Conservation (phyloP, 1,284 basidiomycete species). For the Tilletia setariae region DNA sequence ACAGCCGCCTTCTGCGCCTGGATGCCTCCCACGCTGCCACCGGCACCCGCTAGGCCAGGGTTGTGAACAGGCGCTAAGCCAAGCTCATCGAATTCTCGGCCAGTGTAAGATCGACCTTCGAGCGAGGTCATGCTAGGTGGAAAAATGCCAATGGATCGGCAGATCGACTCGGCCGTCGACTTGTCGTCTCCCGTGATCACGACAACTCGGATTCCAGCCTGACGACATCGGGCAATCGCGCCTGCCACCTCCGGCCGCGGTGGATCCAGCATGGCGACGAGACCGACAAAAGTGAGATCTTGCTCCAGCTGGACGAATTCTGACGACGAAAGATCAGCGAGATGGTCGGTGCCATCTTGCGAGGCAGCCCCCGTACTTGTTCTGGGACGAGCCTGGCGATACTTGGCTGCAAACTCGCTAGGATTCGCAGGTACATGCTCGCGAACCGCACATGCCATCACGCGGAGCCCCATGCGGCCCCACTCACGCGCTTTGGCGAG, state of each 20-base stretch:
- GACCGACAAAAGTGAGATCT: slow-evolving; percentile 77
- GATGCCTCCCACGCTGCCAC: slow-evolving; percentile 1
- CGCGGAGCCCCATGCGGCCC: slow-evolving; percentile 7
- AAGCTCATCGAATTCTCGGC: slow-evolving; percentile 72
- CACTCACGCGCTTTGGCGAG: slow-evolving; percentile 5
- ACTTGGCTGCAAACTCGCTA: not conserved
- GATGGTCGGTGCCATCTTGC: not conserved
- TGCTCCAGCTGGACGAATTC: slow-evolving; percentile 10
- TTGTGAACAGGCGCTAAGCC: not conserved
- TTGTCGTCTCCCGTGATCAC: slow-evolving; percentile 98
- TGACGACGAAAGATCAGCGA: not conserved
- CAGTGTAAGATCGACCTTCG: slow-evolving; percentile 65
- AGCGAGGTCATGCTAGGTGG: slow-evolving; percentile 16
- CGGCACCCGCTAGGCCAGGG: not conserved
- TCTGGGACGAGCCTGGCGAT: not conserved
- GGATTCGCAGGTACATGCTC: slow-evolving; percentile 2
- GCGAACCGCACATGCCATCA: slow-evolving; percentile 13
- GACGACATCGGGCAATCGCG: slow-evolving; percentile 73
- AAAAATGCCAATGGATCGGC: slow-evolving; percentile 75
- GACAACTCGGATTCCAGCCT: slow-evolving; percentile 85
- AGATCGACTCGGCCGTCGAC: slow-evolving; percentile 84
- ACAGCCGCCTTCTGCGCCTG: slow-evolving; percentile 51
- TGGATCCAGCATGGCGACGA: slow-evolving; percentile 93
- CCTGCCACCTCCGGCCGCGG: slow-evolving; percentile 88
- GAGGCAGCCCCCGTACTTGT: not conserved